Conservation (phyloP, 1,284 basidiomycete genomes). For the Malassezia sympodialis region DNA sequence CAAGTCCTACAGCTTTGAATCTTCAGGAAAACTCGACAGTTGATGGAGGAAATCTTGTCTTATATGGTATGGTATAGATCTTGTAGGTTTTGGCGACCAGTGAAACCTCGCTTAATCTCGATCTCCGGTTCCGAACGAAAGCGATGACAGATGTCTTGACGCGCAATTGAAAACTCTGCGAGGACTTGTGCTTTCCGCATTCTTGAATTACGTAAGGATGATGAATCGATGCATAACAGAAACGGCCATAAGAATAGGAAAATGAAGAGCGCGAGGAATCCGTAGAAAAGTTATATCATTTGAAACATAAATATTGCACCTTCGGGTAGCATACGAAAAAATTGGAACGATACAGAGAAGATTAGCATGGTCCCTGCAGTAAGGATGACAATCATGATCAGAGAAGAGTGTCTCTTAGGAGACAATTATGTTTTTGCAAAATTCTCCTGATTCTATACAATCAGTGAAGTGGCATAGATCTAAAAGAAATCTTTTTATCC, state of each 20-base stretch:
- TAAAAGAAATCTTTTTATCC: conserved; percentile 16
- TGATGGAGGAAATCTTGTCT: background rate
- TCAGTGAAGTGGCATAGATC: background rate
- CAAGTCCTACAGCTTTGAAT: background rate
- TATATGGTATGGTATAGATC: background rate
- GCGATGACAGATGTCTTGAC: background rate
- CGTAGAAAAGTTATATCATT: background rate
- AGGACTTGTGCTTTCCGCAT: background rate
- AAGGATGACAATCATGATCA: conserved; percentile 41
- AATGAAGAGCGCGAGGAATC: background rate
- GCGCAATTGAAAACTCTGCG: background rate
- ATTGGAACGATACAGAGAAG: conserved; percentile 50
- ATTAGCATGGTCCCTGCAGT: conserved; percentile 49
- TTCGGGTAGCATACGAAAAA: conserved; percentile 34
- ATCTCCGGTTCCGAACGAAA: background rate
- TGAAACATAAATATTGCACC: background rate
- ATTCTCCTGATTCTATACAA: background rate
- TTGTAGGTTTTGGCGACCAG: background rate
- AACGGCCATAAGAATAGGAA: conserved; percentile 1
- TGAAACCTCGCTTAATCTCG: background rate
- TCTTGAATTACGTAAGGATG: background rate
- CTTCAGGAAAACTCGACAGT: background rate
- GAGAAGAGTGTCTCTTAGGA: conserved; percentile 21
- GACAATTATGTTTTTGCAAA: conserved; percentile 20
- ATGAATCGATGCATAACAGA: background rate